These are phyloP conservation scores for Kwoniella pini DNA, from an alignment of 768 basidiomycete genomes.

Conservation along the genomic window DNA sequence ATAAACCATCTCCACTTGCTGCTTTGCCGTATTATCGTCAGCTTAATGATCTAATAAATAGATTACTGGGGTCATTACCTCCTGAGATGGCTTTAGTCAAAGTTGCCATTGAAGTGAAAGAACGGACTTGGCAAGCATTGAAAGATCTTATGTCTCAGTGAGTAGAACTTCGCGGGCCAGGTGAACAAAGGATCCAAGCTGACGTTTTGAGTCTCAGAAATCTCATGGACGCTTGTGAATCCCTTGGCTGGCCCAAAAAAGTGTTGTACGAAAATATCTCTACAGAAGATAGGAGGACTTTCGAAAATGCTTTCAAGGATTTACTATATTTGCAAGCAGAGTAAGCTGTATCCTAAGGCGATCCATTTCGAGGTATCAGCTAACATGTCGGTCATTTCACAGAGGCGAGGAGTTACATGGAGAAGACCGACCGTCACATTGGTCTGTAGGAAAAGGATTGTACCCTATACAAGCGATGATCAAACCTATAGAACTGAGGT, in stretches of 20 bases:
- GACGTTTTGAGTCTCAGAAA: constrained; percentile 57
- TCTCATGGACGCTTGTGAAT: constrained; percentile 68
- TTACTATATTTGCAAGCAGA: constrained; percentile 73
- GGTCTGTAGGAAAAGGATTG: constrained; percentile 61
- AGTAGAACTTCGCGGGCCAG: background rate
- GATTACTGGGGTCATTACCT: constrained; percentile 55
- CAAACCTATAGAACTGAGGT: constrained; percentile 77
- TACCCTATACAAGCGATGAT: constrained; percentile 84
- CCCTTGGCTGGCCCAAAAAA: constrained; percentile 78
- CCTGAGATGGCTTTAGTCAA: constrained; percentile 64
- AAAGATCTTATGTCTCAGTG: constrained; percentile 68
- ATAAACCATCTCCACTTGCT: constrained; percentile 54
- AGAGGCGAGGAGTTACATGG: constrained; percentile 49
- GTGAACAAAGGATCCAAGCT: too few relatives aligned
- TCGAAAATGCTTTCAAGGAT: constrained; percentile 77
- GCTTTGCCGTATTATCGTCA: constrained; percentile 62
- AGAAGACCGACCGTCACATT: constrained; percentile 53
- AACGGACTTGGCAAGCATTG: constrained; percentile 75
- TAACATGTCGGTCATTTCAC: background rate
- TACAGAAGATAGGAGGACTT: constrained; percentile 62
- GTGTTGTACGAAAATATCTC: constrained; percentile 65
- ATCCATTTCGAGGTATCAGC: too few relatives aligned
- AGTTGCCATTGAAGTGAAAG: constrained; percentile 66
- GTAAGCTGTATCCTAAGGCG: constrained; percentile 63
- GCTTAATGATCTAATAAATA: constrained; percentile 65